These are phyloP conservation scores for Candida ortonii DNA, from an alignment of 805 yeast genomes.

Conservation along the genomic window DNA sequence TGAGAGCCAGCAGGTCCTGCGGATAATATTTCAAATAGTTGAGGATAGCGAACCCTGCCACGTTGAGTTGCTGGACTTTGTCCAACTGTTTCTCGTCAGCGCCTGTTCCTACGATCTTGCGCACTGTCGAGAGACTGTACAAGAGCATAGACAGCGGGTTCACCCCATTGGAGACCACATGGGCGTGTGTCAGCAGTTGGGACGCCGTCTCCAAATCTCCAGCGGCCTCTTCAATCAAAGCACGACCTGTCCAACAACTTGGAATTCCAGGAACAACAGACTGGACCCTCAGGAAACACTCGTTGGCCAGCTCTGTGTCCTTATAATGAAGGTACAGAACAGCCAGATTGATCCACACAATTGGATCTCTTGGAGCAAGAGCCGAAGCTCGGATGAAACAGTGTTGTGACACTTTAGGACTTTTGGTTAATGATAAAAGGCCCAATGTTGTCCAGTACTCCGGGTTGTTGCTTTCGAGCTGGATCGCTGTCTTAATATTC, in stretches of 20 bases:
- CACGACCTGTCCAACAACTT: constrained; percentile 84
- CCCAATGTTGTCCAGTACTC: constrained; percentile 85
- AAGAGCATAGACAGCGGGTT: constrained; percentile 67
- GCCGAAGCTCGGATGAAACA: constrained; percentile 82
- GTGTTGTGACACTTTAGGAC: constrained; percentile 82
- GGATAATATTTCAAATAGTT: constrained; percentile 64
- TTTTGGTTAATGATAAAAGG: constrained; percentile 59
- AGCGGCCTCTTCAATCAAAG: constrained; percentile 51
- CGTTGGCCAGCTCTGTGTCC: constrained; percentile 70
- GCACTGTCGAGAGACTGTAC: constrained; percentile 60
- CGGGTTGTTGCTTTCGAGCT: constrained; percentile 64
- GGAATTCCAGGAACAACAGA: constrained; percentile 76
- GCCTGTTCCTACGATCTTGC: constrained; percentile 39
- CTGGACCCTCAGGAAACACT: constrained; percentile 70
- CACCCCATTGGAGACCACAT: constrained; percentile 69
- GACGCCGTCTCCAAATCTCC: constrained; percentile 53
- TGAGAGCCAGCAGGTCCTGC: constrained; percentile 53
- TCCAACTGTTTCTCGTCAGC: constrained; percentile 52
- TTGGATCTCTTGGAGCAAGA: constrained; percentile 62
- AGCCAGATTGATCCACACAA: constrained; percentile 80
- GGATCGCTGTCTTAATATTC: constrained; percentile 64
- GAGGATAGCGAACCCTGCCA: constrained; percentile 65
- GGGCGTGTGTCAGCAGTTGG: constrained; percentile 72
- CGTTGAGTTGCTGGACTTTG: constrained; percentile 60
- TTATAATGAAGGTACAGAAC: constrained; percentile 65